phyloP scores from a whole-genome alignment of 192 early-diverging fungal genomes.

The Dissophora globulifera region DNA sequence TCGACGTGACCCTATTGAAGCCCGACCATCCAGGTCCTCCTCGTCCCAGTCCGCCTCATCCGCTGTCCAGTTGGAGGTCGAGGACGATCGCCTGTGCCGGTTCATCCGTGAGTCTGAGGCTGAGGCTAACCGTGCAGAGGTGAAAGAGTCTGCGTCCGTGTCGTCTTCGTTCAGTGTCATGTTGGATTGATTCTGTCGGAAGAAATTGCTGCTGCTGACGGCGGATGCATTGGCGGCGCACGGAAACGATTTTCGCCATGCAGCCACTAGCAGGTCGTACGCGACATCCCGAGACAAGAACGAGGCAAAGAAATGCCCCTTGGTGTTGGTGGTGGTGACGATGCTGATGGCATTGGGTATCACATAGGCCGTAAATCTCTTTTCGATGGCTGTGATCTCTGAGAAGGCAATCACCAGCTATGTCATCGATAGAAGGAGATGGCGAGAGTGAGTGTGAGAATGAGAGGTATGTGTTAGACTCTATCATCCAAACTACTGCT shows the following conservation, averaged over 20 bases:
- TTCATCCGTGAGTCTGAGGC: conserved; percentile 26
- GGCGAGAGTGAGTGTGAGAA: not conserved
- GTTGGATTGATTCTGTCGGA: conserved; percentile 32
- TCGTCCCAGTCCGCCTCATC: conserved; percentile 42
- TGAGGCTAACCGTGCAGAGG: conserved; percentile 27
- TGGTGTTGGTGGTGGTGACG: conserved; percentile 69
- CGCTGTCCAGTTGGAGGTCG: conserved; percentile 38
- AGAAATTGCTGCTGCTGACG: conserved; percentile 21
- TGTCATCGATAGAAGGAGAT: not conserved
- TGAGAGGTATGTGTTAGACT: too few relatives aligned
- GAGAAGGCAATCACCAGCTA: conserved; percentile 77
- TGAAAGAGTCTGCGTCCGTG: conserved; percentile 33
- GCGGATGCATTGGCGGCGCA: conserved; percentile 34
- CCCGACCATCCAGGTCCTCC: conserved; percentile 21
- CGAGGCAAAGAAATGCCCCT: conserved; percentile 80
- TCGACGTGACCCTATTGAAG: not conserved
- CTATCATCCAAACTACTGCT: too few relatives aligned
- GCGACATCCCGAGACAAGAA: conserved; percentile 87
- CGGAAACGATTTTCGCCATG: conserved; percentile 66
- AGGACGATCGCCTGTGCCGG: conserved; percentile 28
- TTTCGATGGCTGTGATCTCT: conserved; percentile 88
- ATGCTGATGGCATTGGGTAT: conserved; percentile 90
- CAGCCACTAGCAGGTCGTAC: conserved; percentile 72
- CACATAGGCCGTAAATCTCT: conserved; percentile 82
- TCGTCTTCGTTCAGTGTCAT: conserved; percentile 26